Evolutionary conservation across 768 basidiomycete genomes (phyloP).

Genomic region (Lactifluus subvellereus): DNA sequence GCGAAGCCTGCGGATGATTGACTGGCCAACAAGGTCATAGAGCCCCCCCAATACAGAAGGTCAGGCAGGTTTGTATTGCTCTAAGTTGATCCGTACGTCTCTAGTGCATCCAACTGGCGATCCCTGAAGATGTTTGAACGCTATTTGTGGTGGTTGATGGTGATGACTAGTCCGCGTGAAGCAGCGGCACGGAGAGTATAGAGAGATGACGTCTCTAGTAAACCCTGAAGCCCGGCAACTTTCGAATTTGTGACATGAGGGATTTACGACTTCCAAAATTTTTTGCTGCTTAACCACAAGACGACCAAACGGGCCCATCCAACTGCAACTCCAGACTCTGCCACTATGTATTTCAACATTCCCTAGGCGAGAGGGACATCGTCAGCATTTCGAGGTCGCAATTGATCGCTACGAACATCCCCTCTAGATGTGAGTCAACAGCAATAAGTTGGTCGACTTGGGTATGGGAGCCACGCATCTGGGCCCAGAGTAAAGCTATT

Average conservation of each 20-base stretch:
- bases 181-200: background rate
- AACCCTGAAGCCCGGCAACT: background rate
- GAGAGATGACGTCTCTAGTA: background rate
- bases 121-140: background rate
- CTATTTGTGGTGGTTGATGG: background rate
- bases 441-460: background rate
- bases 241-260: background rate
- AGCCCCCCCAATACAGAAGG: background rate
- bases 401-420: background rate
- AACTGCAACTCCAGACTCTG: too few relatives aligned
- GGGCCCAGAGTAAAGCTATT: too few relatives aligned
- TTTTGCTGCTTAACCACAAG: too few relatives aligned
- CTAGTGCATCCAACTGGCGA: background rate
- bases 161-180: background rate
- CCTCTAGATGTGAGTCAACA: background rate
- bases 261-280: too few relatives aligned
- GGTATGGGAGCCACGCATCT: background rate
- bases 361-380: too few relatives aligned
- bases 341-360: too few relatives aligned
- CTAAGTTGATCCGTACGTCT: background rate
- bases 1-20: background rate
- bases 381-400: too few relatives aligned
- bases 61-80: background rate
- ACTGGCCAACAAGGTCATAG: background rate
- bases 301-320: too few relatives aligned